A percentile compares a stretch with the other conserved stretches of the same genome.
Evolutionary conservation across 306 rosid species (phyloP).

Genomic region (Prunus fruticosa): DNA sequence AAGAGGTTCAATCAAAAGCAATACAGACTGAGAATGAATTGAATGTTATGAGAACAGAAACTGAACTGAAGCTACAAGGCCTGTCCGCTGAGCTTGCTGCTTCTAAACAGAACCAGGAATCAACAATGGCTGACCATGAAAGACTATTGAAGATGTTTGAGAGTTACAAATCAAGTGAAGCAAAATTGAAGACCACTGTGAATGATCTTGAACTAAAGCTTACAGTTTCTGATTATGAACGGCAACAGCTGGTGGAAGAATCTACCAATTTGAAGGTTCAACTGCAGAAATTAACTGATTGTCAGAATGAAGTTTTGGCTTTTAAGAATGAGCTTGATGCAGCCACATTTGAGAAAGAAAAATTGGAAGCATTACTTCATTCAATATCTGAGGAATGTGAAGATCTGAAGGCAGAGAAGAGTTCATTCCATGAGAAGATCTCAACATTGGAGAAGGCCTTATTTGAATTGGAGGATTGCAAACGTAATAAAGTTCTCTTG

Average conservation of each 20-base stretch:
- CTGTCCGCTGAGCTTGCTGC: slow-evolving; percentile 26
- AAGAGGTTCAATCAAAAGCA: slow-evolving; percentile 18
- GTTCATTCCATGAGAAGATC: slow-evolving; percentile 23
- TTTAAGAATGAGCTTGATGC: slow-evolving; percentile 25
- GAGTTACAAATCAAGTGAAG: slow-evolving; percentile 33
- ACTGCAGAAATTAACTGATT: slow-evolving; percentile 13
- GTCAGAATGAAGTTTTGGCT: slow-evolving; percentile 26
- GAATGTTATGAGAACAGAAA: slow-evolving; percentile 24
- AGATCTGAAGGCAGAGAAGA: slow-evolving; percentile 36
- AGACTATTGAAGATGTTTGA: slow-evolving; percentile 32
- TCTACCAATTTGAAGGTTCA: slow-evolving; percentile 25
- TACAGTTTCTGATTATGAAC: slow-evolving; percentile 32
- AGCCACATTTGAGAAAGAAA: slow-evolving; percentile 29
- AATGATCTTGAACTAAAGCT: slow-evolving; percentile 37
- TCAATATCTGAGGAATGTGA: slow-evolving; percentile 27
- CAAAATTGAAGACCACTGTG: slow-evolving; percentile 25
- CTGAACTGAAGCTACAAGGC: slow-evolving; percentile 25
- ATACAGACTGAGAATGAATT: slow-evolving; percentile 25
- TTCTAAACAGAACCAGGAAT: slow-evolving; percentile 25
- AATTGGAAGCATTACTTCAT: slow-evolving; percentile 15
- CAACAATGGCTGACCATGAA: slow-evolving; percentile 25
- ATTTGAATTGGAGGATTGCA: slow-evolving; percentile 36
- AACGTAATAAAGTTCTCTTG: slow-evolving; percentile 21
- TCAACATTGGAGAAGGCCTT: slow-evolving; percentile 18
- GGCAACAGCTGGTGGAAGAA: slow-evolving; percentile 31